Evolutionary conservation across 2,329 filamentous ascomycete genomes (phyloP).

Genomic region (Aspergillus neoniger): DNA sequence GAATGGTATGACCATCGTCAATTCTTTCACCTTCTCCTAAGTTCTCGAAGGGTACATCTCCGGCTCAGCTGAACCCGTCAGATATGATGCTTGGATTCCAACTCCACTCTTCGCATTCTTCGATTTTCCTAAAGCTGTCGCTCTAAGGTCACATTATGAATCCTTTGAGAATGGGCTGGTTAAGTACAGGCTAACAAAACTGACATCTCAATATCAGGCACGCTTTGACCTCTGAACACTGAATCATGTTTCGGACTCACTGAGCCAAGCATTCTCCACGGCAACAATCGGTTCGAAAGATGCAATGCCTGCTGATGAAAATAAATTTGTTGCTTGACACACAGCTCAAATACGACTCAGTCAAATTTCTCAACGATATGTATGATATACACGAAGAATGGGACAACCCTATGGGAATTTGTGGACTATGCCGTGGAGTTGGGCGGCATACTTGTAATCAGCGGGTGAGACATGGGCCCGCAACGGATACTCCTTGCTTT

Average conservation of each 20-base stretch:
- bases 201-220: too few species aligned
- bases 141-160: too few species aligned
- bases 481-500: background rate
- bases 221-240: background rate
- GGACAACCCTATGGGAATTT: background rate
- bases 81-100: too few species aligned
- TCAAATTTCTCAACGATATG: background rate
- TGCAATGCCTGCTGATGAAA: too few species aligned
- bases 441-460: background rate
- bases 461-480: background rate
- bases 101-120: too few species aligned
- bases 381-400: background rate
- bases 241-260: background rate
- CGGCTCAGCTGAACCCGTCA: too few species aligned
- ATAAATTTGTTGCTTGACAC: too few species aligned
- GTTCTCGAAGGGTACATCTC: too few species aligned
- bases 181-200: background rate
- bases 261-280: background rate
- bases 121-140: too few species aligned
- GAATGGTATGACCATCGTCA: too few species aligned
- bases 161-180: background rate
- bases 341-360: background rate
- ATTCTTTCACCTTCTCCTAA: too few species aligned
- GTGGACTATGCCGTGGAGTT: too few species aligned
- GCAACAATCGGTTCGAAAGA: background rate